Conservation (phyloP, 2,329 filamentous ascomycete species). For the Dryadomyces sulphureus region DNA sequence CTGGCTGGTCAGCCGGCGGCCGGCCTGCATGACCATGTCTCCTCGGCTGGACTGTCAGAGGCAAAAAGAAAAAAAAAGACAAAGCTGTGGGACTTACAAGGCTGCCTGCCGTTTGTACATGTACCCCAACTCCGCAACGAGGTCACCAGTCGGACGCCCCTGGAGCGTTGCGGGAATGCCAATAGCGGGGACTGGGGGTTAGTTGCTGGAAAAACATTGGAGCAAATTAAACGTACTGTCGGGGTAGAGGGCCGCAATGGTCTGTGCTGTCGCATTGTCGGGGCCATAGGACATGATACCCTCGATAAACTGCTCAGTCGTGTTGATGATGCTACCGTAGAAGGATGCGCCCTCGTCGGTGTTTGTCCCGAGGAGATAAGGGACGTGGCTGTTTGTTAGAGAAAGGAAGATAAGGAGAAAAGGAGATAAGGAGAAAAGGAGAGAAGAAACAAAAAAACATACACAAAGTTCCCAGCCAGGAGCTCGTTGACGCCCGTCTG, state of each 20-base stretch:
- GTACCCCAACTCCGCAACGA: not conserved
- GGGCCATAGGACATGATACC: not conserved
- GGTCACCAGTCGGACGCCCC: constrained; percentile 33
- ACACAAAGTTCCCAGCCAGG: constrained; percentile 40
- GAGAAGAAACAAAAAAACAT: not conserved
- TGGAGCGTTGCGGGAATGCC: constrained; percentile 84
- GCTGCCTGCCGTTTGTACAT: constrained; percentile 18
- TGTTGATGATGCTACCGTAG: constrained; percentile 44
- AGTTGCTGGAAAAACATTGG: not conserved
- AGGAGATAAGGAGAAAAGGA: not conserved
- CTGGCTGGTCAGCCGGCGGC: constrained; percentile 28
- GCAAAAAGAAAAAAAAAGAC: not conserved
- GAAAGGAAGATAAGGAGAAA: too few species aligned
- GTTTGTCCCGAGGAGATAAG: constrained; percentile 45
- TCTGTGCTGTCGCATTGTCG: not conserved
- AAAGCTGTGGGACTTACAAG: constrained; percentile 9
- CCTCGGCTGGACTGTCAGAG: constrained; percentile 18
- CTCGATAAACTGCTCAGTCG: constrained; percentile 31
- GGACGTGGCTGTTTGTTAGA: constrained; percentile 37
- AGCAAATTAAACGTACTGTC: not conserved
- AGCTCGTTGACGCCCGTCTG: constrained; percentile 33
- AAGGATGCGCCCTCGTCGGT: constrained; percentile 49
- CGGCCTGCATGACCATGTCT: constrained; percentile 32
- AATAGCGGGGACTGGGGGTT: constrained; percentile 51
- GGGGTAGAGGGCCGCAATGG: not conserved